These are phyloP conservation scores for Apiotrichum veenhuisii DNA, from an alignment of 1,284 basidiomycete genomes.

Conservation along the genomic window DNA sequence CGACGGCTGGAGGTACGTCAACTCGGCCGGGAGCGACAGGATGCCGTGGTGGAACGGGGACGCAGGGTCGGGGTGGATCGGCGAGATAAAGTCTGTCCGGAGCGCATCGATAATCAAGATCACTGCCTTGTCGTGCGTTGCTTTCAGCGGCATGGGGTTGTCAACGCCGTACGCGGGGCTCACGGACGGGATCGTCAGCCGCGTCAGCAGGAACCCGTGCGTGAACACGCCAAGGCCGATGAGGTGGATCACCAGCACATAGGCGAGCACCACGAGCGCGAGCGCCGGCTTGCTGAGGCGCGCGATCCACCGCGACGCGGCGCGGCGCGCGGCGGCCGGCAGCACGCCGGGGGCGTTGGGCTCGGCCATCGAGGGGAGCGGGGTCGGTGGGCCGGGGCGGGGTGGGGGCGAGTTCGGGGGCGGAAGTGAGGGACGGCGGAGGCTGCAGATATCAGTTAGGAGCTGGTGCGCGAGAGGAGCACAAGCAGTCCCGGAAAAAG, in stretches of 20 bases:
- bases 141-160: constrained; percentile 50
- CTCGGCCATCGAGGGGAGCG: background rate
- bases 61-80: constrained; percentile 56
- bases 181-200: constrained; percentile 67
- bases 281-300: constrained; percentile 34
- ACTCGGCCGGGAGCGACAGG: constrained; percentile 69
- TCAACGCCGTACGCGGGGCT: constrained; percentile 49
- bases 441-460: too few species aligned
- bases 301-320: constrained; percentile 25
- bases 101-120: constrained; percentile 88
- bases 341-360: constrained; percentile 5
- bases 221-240: constrained; percentile 65
- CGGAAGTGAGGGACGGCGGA: too few species aligned
- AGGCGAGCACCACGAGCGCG: constrained; percentile 57
- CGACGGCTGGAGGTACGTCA: constrained; percentile 61
- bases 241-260: constrained; percentile 55
- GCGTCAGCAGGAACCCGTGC: constrained; percentile 79
- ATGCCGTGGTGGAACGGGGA: constrained; percentile 78
- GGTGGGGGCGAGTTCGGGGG: too few species aligned
- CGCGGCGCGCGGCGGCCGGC: constrained; percentile 12
- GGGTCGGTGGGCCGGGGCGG: too few species aligned
- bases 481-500: too few species aligned
- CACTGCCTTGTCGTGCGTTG: constrained; percentile 73
- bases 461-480: too few species aligned
- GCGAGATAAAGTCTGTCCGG: constrained; percentile 88